Evolutionary conservation across 2,329 filamentous ascomycete genomes (phyloP), one percentile per base, ranked within the genome.

Genomic region (Arthrinium phaeospermum): DNA sequence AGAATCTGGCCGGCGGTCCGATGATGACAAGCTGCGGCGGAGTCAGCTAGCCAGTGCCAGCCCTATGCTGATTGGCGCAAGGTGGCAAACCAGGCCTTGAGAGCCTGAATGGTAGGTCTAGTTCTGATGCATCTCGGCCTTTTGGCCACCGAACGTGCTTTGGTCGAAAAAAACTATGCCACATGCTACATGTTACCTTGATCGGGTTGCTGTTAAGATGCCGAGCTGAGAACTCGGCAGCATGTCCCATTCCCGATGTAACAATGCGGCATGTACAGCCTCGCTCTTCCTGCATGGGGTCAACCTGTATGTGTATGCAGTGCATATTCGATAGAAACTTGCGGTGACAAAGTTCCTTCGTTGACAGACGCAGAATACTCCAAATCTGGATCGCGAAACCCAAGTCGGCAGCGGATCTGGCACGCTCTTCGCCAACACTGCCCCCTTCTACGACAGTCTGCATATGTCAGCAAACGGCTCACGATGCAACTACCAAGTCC

Each of bases 221-320:
- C 57, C 57, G 57, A 64, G 57, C 57, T 64, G 57, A 64, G 57
- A 64, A 27, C 51, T 41, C 57, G 57, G 34, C 57, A n/a, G n/a
- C 57, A 41, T 37, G 57, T 64, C 57, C 57, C 34, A n/a, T 41
- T 34, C 14, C 19, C 34, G 41, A 64, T 64, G 57, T 64, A 64
- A 64, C 57, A 19, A 64, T 64, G 57, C 57, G 57, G 34, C 34
- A 41, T 37, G 57, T 64, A 64, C 57, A 64, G 57, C 57, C 57
- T 64, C 57, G 34, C 57, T 64, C 57, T n/a, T 64, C 57, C 57
- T 64, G 57, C 57, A 64, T 64, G 57, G n/a, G 57, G n/a, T 34
- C 57, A 41, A 64, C 34, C 4, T 64, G 34, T 41, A 24, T 51
- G 49, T 27, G 49, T 27, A 64, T 64, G 57, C 57, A 64, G 24